These are phyloP conservation scores for Kappamyces sp. DNA, from an alignment of 192 early-diverging fungal genomes.

Conservation along the genomic window DNA sequence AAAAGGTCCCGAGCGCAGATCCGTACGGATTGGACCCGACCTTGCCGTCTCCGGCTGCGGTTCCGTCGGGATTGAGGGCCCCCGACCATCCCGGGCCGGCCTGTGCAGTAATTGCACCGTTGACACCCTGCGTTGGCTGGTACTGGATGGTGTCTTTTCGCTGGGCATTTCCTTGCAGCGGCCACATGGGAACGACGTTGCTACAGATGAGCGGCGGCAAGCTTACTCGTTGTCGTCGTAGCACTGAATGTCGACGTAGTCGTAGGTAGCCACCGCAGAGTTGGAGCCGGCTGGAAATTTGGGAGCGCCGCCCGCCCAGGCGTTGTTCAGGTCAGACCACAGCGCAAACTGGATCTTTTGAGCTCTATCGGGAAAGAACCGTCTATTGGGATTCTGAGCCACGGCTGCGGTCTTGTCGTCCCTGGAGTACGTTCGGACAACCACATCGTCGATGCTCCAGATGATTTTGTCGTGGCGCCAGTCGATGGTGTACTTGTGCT, in stretches of 20 bases:
- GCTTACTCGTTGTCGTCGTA: slow-evolving; percentile 13
- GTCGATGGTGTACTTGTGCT: slow-evolving; percentile 27
- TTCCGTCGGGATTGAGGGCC: too few species aligned
- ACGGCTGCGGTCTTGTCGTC: not conserved
- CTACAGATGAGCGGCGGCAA: too few species aligned
- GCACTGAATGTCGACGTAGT: slow-evolving; percentile 8
- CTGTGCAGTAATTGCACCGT: too few species aligned
- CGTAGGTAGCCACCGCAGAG: not conserved
- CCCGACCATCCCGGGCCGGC: too few species aligned
- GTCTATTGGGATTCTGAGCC: not conserved
- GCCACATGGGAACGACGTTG: too few species aligned
- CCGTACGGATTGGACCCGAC: too few species aligned
- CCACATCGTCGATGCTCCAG: slow-evolving; percentile 27
- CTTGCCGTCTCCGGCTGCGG: too few species aligned
- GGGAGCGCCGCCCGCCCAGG: slow-evolving; percentile 11
- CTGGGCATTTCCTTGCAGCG: too few species aligned
- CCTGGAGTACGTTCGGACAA: slow-evolving; percentile 8
- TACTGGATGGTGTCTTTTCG: too few species aligned
- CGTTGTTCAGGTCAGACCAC: not conserved
- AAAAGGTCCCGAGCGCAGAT: too few species aligned
- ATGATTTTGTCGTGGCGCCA: slow-evolving; percentile 27
- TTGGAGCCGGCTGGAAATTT: not conserved
- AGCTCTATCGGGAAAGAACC: slow-evolving; percentile 8
- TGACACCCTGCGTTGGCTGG: too few species aligned
- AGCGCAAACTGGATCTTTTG: slow-evolving; percentile 4